A percentile compares a stretch with the other conserved stretches of the same genome.
Conservation (phyloP, 768 basidiomycete genomes). For the Russula vinacea region DNA sequence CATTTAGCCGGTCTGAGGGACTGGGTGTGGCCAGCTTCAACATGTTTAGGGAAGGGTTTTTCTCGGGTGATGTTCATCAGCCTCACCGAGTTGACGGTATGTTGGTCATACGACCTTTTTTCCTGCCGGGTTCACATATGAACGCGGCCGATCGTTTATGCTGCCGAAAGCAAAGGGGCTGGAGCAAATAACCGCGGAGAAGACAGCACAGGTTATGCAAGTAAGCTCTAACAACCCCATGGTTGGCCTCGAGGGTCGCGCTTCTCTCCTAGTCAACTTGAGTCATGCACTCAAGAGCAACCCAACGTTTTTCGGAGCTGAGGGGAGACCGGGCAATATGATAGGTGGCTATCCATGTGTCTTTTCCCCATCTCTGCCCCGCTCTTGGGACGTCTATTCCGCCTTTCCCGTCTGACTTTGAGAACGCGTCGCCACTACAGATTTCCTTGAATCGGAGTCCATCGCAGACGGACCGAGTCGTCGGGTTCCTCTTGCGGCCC, state of each 20-base stretch:
- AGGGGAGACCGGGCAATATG: slow-evolving; percentile 78
- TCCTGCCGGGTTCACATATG: slow-evolving; percentile 7
- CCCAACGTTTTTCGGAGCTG: slow-evolving; percentile 66
- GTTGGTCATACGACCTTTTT: slow-evolving; percentile 32
- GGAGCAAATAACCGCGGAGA: slow-evolving; percentile 55
- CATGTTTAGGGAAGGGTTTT: slow-evolving; percentile 84
- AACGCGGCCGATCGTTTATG: slow-evolving; percentile 19
- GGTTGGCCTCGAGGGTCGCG: slow-evolving; percentile 85
- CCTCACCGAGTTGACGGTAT: slow-evolving; percentile 79
- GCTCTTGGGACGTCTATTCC: slow-evolving; percentile 5
- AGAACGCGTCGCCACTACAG: slow-evolving; percentile 37
- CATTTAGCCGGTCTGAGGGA: slow-evolving; percentile 71
- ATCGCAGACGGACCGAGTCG: slow-evolving; percentile 41
- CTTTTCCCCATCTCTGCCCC: slow-evolving; percentile 14
- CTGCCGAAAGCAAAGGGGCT: slow-evolving; percentile 62
- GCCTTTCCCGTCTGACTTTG: slow-evolving; percentile 3
- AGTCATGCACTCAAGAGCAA: slow-evolving; percentile 63
- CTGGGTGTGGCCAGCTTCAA: slow-evolving; percentile 85
- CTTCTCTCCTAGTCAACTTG: slow-evolving; percentile 71
- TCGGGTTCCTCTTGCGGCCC: slow-evolving; percentile 63
- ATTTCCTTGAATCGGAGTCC: slow-evolving; percentile 64
- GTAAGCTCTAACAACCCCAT: slow-evolving; percentile 76
- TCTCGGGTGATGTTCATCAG: slow-evolving; percentile 62
- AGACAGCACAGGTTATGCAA: slow-evolving; percentile 70
- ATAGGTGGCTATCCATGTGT: slow-evolving; percentile 49